Evolutionary conservation across 495 filamentous ascomycete species (phyloP).

Genomic region (Penicillium desertorum): DNA sequence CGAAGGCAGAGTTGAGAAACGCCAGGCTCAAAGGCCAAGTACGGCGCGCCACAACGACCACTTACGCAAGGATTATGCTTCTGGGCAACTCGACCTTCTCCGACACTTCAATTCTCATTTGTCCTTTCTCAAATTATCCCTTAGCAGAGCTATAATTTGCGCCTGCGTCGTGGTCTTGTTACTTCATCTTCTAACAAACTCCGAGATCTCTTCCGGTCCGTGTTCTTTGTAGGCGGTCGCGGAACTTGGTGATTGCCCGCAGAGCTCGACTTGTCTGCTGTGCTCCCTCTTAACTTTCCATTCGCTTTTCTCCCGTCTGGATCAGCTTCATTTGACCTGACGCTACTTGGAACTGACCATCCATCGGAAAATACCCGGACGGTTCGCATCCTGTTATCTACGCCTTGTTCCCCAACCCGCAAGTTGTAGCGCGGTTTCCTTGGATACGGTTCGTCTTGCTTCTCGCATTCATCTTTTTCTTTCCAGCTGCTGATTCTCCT

Average conservation of each 20-base stretch:
- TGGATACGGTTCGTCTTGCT: slow-evolving; percentile 13
- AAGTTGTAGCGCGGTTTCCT: slow-evolving; percentile 12
- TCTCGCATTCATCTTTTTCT: neutral
- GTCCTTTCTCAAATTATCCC: slow-evolving; percentile 9
- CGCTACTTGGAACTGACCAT: neutral
- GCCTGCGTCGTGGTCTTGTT: neutral
- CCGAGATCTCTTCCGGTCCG: slow-evolving; percentile 6
- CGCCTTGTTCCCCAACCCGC: slow-evolving; percentile 8
- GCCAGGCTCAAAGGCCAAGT: neutral
- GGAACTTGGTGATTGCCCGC: slow-evolving; percentile 26
- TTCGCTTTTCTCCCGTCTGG: neutral
- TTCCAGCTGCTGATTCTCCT: neutral
- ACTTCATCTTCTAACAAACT: neutral
- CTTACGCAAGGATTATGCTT: slow-evolving; percentile 10
- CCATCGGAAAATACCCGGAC: neutral
- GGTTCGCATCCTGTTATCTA: neutral
- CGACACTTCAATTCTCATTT: slow-evolving; percentile 4
- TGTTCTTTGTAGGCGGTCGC: slow-evolving; percentile 18
- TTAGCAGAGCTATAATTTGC: neutral
- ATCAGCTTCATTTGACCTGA: neutral
- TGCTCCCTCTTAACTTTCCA: slow-evolving; percentile 10
- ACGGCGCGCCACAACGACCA: slow-evolving; percentile 3
- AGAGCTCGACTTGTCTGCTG: slow-evolving; percentile 21
- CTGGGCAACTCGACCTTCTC: slow-evolving; percentile 12
- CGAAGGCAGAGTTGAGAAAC: neutral